A percentile compares a stretch with the other conserved stretches of the same genome.
These are phyloP conservation scores for Hondaea fermentalgiana DNA, from an alignment of 108 stramenopile genomes.

Conservation along the genomic window DNA sequence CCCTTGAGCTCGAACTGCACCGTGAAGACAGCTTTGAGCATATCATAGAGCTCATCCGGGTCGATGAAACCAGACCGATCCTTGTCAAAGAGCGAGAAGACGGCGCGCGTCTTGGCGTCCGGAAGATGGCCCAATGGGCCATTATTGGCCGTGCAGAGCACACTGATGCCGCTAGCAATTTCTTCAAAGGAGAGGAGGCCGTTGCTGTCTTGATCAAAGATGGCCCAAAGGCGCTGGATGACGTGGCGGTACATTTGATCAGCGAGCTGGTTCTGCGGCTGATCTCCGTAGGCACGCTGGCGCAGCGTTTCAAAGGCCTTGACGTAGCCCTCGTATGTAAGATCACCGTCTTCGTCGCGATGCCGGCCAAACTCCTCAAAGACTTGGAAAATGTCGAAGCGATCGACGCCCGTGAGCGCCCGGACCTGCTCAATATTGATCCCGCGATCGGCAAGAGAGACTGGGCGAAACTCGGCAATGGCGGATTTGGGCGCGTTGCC, in stretches of 20 bases:
- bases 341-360: not conserved
- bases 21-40: not conserved
- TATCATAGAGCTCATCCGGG: not conserved
- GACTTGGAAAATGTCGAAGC: not conserved
- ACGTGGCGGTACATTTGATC: not conserved
- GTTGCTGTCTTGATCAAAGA: not conserved
- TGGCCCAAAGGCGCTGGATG: not conserved
- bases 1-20: not conserved
- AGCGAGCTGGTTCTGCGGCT: not conserved
- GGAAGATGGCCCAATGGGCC: not conserved
- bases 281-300: not conserved
- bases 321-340: not conserved
- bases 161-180: not conserved
- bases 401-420: not conserved
- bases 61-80: not conserved
- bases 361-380: not conserved
- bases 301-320: not conserved
- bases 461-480: not conserved
- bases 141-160: not conserved
- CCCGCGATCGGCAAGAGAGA: not conserved
- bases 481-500: not conserved
- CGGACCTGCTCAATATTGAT: not conserved
- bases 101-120: conserved; percentile 36
- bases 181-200: not conserved
- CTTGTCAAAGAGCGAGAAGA: conserved; percentile 37